Evolutionary conservation across 2,329 filamentous ascomycete species (phyloP).

Genomic region (Madurella fahalii): DNA sequence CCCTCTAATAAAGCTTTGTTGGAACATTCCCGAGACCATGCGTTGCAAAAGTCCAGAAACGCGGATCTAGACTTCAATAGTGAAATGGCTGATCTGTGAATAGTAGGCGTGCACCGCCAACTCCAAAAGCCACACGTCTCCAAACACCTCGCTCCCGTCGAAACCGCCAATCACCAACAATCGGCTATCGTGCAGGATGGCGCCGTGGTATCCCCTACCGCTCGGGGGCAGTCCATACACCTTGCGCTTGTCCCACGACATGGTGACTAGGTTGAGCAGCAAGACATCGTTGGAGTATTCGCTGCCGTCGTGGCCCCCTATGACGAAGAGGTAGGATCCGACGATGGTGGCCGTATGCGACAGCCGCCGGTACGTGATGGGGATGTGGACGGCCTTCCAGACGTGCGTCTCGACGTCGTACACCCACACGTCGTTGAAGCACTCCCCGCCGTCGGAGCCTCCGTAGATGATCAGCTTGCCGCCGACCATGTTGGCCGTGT

Average conservation of each 20-base stretch:
- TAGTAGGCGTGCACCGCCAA: slow-evolving; percentile 68
- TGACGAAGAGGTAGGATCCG: slow-evolving; percentile 65
- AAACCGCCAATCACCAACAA: slow-evolving; percentile 64
- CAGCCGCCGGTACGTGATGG: slow-evolving; percentile 58
- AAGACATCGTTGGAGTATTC: slow-evolving; percentile 68
- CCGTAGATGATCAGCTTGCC: slow-evolving; percentile 69
- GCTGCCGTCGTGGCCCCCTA: slow-evolving; percentile 66
- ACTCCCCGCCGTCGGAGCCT: slow-evolving; percentile 66
- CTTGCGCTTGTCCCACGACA: slow-evolving; percentile 66
- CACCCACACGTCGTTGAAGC: slow-evolving; percentile 70
- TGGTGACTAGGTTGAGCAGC: slow-evolving; percentile 65
- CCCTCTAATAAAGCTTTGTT: background rate
- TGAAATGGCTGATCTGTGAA: slow-evolving; percentile 69
- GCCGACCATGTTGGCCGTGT: slow-evolving; percentile 70
- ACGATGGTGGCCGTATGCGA: slow-evolving; percentile 67
- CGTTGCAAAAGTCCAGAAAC: background rate
- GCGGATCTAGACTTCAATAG: slow-evolving; percentile 58
- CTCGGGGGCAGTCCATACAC: slow-evolving; percentile 61
- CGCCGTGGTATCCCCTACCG: slow-evolving; percentile 63
- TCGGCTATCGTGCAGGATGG: slow-evolving; percentile 62
- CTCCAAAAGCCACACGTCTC: slow-evolving; percentile 63
- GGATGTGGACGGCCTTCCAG: slow-evolving; percentile 58
- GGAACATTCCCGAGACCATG: background rate
- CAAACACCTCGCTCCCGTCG: slow-evolving; percentile 64
- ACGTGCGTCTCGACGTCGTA: slow-evolving; percentile 61